These are phyloP conservation scores for Rhodotorula graminis DNA, from an alignment of 768 basidiomycete genomes.

Conservation along the genomic window DNA sequence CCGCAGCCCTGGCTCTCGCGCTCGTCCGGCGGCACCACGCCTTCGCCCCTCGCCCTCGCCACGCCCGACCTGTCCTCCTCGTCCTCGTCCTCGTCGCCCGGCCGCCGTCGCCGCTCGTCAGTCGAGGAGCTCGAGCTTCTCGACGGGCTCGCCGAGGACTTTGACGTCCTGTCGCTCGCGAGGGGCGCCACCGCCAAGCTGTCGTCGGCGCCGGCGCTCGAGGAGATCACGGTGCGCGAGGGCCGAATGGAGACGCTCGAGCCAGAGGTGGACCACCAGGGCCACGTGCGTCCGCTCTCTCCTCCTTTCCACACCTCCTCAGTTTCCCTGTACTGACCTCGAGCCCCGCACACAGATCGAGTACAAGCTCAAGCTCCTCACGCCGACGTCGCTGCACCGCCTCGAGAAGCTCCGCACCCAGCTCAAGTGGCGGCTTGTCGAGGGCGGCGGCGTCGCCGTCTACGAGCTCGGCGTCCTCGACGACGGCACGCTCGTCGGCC, in stretches of 20 bases:
- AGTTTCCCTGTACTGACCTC: no score
- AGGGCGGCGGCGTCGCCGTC: slow-evolving; percentile 76
- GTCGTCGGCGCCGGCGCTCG: not conserved
- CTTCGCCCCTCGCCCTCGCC: not conserved
- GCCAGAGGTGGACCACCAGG: slow-evolving; percentile 27
- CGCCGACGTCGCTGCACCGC: slow-evolving; percentile 42
- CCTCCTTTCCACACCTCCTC: not conserved
- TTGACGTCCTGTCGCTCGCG: not conserved
- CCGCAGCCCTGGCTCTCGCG: slow-evolving; percentile 23
- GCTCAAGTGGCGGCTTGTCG: slow-evolving; percentile 86
- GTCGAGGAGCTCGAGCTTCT: slow-evolving; percentile 2
- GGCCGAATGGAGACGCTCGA: not conserved
- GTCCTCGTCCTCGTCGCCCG: not conserved
- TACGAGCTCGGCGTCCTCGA: slow-evolving; percentile 80
- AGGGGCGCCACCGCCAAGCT: not conserved
- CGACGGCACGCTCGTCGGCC: slow-evolving; percentile 77
- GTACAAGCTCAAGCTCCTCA: slow-evolving; percentile 33
- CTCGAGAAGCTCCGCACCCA: slow-evolving; percentile 72
- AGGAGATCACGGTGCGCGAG: not conserved
- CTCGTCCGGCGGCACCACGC: slow-evolving; percentile 9
- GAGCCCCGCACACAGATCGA: slow-evolving; percentile 3
- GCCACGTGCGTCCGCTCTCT: not conserved
- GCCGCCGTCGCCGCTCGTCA: not conserved
- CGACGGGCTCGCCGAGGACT: slow-evolving; percentile 5
- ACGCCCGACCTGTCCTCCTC: not conserved